Percentiles rank a stretch among this genome's conserved stretches.
phyloP scores from a whole-genome alignment of 2,329 filamentous ascomycete species.

The Aspergillus novofumigatus region DNA sequence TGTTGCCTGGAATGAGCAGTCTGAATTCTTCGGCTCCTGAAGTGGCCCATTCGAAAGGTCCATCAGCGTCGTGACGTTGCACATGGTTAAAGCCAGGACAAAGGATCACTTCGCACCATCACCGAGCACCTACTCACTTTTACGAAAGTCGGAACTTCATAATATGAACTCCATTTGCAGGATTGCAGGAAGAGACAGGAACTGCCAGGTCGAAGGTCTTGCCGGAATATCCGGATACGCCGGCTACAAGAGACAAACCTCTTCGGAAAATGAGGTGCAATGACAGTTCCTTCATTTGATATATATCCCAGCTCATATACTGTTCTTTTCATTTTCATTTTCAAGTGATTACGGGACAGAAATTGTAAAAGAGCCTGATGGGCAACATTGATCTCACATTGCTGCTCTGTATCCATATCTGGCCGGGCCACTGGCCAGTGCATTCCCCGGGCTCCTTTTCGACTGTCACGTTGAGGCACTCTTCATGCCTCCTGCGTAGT shows the following conservation, averaged over 20 bases:
- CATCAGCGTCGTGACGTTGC: background rate
- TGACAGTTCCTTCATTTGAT: conserved; percentile 1
- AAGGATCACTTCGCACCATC: background rate
- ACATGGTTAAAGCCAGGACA: background rate
- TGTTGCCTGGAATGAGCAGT: background rate
- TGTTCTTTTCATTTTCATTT: conserved; percentile 10
- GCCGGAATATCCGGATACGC: background rate
- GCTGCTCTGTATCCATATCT: background rate
- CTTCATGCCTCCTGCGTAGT: background rate
- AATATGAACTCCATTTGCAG: background rate
- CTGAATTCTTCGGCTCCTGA: background rate
- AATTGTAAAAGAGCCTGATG: conserved; percentile 3
- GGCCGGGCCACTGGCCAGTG: background rate
- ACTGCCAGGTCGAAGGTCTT: background rate
- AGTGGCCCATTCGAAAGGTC: background rate
- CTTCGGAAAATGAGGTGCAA: background rate
- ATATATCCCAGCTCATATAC: conserved; percentile 10
- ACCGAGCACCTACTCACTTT: background rate
- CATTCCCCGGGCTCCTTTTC: background rate
- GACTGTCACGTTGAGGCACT: background rate
- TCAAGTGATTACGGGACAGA: conserved; percentile 17
- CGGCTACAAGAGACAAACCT: background rate
- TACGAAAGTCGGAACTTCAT: background rate
- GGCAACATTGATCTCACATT: conserved; percentile 1
- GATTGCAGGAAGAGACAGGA: background rate